These are phyloP conservation scores for Leishmania guyanensis DNA, from an alignment of 208 protist species.

Conservation along the genomic window DNA sequence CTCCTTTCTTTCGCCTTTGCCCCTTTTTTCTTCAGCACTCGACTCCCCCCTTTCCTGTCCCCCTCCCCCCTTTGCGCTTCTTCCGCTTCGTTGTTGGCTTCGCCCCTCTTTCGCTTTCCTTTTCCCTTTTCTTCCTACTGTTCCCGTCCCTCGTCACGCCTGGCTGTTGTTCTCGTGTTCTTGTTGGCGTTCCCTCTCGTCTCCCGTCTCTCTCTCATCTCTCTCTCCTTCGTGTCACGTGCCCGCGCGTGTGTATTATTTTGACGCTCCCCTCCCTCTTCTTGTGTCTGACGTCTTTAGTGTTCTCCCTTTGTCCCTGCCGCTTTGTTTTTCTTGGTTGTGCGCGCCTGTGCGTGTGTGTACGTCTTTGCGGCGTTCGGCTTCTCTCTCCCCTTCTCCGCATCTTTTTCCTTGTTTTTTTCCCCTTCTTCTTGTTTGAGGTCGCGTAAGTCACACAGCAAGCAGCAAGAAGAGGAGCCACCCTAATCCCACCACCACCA, in stretches of 20 bases:
- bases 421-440: slow-evolving; percentile 13
- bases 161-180: neutral
- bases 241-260: neutral
- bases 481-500: too few species aligned
- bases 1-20: neutral
- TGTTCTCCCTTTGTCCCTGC: slow-evolving; percentile 27
- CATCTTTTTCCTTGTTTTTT: neutral
- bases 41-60: slow-evolving; percentile 1
- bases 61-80: neutral
- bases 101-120: neutral
- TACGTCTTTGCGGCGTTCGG: neutral
- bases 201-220: slow-evolving; percentile 2
- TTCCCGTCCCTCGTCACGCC: neutral
- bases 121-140: slow-evolving; percentile 7
- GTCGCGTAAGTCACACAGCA: neutral
- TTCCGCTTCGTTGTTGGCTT: neutral
- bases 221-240: neutral
- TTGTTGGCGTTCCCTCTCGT: neutral
- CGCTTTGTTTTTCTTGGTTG: slow-evolving; percentile 16
- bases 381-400: neutral
- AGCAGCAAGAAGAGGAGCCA: too few species aligned
- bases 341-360: neutral
- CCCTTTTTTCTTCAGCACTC: slow-evolving; percentile 9
- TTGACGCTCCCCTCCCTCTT: neutral
- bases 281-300: slow-evolving; percentile 5